A percentile compares a stretch with the other conserved stretches of the same genome.
These are phyloP conservation scores for Pseudofabraea citricarpa DNA, from an alignment of 2,329 filamentous ascomycete genomes.

Conservation along the genomic window DNA sequence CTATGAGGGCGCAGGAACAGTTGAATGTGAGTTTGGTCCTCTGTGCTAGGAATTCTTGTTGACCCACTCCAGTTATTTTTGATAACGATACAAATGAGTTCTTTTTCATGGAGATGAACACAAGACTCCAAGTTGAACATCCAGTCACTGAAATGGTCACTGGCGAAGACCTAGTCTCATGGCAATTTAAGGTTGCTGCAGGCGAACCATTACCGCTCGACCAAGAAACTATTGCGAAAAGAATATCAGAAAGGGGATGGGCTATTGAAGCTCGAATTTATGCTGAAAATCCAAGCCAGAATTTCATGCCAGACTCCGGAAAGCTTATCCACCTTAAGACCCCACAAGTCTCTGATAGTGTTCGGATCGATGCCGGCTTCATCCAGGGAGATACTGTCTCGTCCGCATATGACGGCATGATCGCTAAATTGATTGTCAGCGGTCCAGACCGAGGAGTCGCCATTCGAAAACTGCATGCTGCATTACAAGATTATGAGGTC, in stretches of 20 bases:
- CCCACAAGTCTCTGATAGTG: slow-evolving; percentile 61
- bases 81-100: slow-evolving; percentile 78
- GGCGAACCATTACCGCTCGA: slow-evolving; percentile 62
- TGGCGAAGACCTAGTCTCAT: slow-evolving; percentile 78
- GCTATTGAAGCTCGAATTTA: slow-evolving; percentile 97
- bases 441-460: slow-evolving; percentile 74
- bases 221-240: slow-evolving; percentile 59
- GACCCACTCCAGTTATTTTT: slow-evolving; percentile 69
- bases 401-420: slow-evolving; percentile 97
- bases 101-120: slow-evolving; percentile 82
- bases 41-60: no score
- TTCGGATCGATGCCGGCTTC: slow-evolving; percentile 92
- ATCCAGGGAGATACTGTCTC: slow-evolving; percentile 87
- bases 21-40: slow-evolving; percentile 80
- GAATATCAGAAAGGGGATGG: slow-evolving; percentile 72
- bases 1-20: slow-evolving; percentile 87
- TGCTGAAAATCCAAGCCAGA: slow-evolving; percentile 86
- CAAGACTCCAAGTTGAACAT: slow-evolving; percentile 91
- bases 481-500: slow-evolving; percentile 85
- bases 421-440: slow-evolving; percentile 92
- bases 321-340: slow-evolving; percentile 78
- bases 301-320: slow-evolving; percentile 92
- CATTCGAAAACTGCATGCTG: slow-evolving; percentile 74
- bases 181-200: slow-evolving; percentile 86
- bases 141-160: slow-evolving; percentile 84